Evolutionary conservation across 176 grass and related monocot species (phyloP), one percentile per base, ranked within the genome.

Genomic region (Eremochloa ophiuroides): DNA sequence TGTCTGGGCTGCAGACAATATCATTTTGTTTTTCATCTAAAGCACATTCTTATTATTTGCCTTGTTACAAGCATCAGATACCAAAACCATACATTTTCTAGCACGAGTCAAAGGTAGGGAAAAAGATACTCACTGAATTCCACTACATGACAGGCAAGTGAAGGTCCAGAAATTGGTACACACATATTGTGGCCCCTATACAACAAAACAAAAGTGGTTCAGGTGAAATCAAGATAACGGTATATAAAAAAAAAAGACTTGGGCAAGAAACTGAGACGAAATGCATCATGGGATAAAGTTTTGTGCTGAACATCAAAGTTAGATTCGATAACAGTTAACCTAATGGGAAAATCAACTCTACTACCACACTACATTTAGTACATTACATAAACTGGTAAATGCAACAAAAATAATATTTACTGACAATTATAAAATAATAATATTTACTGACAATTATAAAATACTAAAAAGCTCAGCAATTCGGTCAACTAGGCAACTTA

Each of bases 151-250:
- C 34, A 89, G 38, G 71, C 96, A 99, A 48, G 91, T 48, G 30
- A 99, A 99, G 80, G 93, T 99, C 96, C 96, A 99, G 53, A 99
- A 99, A 83, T 91, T 95, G 43, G 87, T 95, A 30, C 96, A 99
- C 38, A 99, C 91, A 81, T 99, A 99, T 78, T 99, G 96, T 40
- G 88, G 91, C 43, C 96, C 93, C 96, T 99, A 66, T 43, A 71
- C 29, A 79, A 81, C 6, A 71, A 71, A 60, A 81, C 9, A 59
- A 77, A 76, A 39, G 69, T 1, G 18, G 53, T 15, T 78, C 23
- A 3, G 31, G 22, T 63, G 12, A 43, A 67, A 26, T 50, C 61
- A 84, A 80, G 43, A 63, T 27, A 81, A 65, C n/a, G 18, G 3
- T 74, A 65, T 64, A 27, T 69, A 41, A 47, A 8, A 28, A n/a